Evolutionary conservation across 2,329 filamentous ascomycete species (phyloP), one percentile per base, ranked within the genome.

Genomic region (Xylaria sp.): DNA sequence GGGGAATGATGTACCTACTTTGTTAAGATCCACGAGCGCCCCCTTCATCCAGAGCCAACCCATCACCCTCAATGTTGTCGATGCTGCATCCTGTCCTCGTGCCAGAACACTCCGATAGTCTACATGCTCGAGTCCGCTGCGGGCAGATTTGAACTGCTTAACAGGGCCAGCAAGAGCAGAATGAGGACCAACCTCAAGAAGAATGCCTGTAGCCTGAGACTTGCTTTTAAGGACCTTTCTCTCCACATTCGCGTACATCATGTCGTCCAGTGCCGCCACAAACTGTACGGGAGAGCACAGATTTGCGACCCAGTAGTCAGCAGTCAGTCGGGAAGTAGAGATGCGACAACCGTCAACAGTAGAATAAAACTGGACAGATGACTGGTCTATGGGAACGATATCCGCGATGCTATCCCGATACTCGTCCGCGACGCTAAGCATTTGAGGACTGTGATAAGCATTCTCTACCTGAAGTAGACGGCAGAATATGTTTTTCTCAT

Each of bases 1-100:
- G 58, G 20, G 3, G 77, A 78, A 10, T 74, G 39, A 75, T 78
- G 18, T 75, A 74, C 5, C 67, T 70, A 52, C 76, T 80, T 4
- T 78, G 59, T 13, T 78, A 73, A 6, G 78, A 75, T 63, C 39
- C 5, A 56, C 51, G 8, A 52, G 9, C 13, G 9, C 61, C n/a
- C 61, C 61, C 28, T 56, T 63, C 39, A 23, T 56, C 61, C 61
- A 63, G n/a, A 63, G 61, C 39, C 51, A 56, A 39, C 51, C 51
- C 28, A 48, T 46, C 12, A 39, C 25, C 0, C 20, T 51, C 39
- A 63, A 63, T 23, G 61, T 25, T 20, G 61, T 63, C 28, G 56
- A n/a, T 23, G 61, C 18, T 25, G 61, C 61, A 39, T 63, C 41
- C 13, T 63, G 37, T 25, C 20, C 52, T 7, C 61, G 51, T 20